Base-by-base conservation (phyloP, 768 basidiomycete genomes). In the Mycena venus region DNA sequence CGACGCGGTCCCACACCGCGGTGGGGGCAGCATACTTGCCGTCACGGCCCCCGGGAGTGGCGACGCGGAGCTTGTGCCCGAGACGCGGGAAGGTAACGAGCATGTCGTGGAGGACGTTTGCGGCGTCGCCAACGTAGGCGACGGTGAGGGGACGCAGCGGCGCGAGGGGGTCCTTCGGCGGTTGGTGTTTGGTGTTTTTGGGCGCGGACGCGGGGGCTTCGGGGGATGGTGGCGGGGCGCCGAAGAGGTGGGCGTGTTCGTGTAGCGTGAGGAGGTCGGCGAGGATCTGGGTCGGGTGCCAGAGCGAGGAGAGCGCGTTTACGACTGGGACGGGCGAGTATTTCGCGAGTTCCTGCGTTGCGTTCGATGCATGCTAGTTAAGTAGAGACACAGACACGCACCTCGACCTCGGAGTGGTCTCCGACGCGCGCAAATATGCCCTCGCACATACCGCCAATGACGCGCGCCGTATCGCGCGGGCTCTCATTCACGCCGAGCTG, bases 381-480 rank as follows among this genome's bases (percentile, higher is more conserved):
- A n/a, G n/a, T n/a, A n/a, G n/a, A n/a, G n/a, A n/a, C n/a, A n/a
- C n/a, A n/a, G n/a, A n/a, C 4, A 82, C 89, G 53, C 66, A 95
- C 97, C 90, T 98, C 97, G 60, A 99, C 93, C 82, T 99, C 98
- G 2, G 88, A 87, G 83, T 99, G 98, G 32, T 90, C 94, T 5
- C 96, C 96, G 4, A 99, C 97, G 56, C 98, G 93, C 29, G 98
- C 98, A 85, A 99, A 98, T 68, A 99, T 95, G 17, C 97, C 98
- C 83, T 99, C 93, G 70, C 94, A 95, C 97, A 99, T 98, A 5
- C 95, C 95, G 3, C 95, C 94, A 73, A 99, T 91, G 12, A 99
- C 96, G 29, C 93, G 89, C 15, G 96, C 94, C 0, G 95, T 92
- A 85, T 99, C 98, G 47, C 94, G 86, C 4, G 91, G 82, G 32